These are phyloP conservation scores for Sporobolomyces roseus DNA, from an alignment of 768 basidiomycete genomes.

Conservation along the genomic window DNA sequence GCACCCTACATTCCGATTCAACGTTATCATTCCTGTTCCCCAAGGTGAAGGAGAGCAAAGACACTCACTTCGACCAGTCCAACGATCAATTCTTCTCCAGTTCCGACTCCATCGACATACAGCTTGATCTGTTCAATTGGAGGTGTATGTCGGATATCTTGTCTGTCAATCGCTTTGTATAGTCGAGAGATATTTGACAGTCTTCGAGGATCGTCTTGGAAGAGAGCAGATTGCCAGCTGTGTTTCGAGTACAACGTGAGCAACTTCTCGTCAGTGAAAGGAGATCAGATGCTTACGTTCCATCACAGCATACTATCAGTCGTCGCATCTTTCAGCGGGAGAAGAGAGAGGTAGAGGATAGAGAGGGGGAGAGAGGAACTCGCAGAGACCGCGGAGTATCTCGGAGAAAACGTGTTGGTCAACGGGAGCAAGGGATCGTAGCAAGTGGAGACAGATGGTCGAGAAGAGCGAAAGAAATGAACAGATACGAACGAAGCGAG, in stretches of 20 bases:
- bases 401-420: no score
- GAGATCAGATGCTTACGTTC: no score
- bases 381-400: no score
- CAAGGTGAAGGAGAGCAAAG: no score
- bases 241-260: no score
- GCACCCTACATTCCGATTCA: neutral
- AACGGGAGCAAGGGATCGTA: neutral
- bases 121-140: conserved; percentile 18
- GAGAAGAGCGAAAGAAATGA: neutral
- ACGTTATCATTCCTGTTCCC: no score
- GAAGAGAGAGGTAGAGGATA: no score
- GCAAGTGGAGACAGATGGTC: neutral
- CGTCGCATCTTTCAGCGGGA: conserved; percentile 21
- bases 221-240: conserved; percentile 7
- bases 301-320: conserved; percentile 14
- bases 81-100: neutral
- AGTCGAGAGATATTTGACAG: conserved; percentile 14
- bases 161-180: neutral
- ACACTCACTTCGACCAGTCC: neutral
- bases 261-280: no score
- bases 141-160: neutral
- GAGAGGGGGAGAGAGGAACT: no score
- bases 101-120: conserved; percentile 11
- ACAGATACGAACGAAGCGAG: neutral
- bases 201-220: neutral